A percentile compares a stretch with the other conserved stretches of the same genome.
These are phyloP conservation scores for Beverwykella pulmonaria DNA, from an alignment of 495 filamentous ascomycete species.

Conservation along the genomic window DNA sequence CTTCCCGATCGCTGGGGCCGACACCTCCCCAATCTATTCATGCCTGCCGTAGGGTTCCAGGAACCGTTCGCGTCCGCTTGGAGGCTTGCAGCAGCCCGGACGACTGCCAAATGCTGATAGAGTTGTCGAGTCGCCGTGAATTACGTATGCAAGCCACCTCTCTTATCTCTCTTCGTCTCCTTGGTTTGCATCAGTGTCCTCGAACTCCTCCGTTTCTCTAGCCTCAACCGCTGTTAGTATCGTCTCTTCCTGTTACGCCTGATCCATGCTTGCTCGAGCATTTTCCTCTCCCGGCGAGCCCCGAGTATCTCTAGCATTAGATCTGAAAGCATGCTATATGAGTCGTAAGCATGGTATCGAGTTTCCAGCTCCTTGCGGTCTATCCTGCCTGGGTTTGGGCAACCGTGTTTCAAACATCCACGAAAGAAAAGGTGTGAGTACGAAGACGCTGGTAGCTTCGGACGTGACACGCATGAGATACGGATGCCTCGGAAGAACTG, in stretches of 20 bases:
- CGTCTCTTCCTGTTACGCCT: neutral
- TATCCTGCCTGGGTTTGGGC: neutral
- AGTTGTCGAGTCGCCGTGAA: neutral
- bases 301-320: neutral
- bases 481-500: neutral
- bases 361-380: neutral
- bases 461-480: neutral
- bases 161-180: neutral
- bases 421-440: neutral
- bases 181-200: neutral
- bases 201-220: neutral
- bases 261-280: neutral
- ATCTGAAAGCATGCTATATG: neutral
- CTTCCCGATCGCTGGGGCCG: neutral
- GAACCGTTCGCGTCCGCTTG: neutral
- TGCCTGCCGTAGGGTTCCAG: neutral
- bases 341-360: neutral
- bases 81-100: neutral
- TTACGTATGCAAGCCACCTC: neutral
- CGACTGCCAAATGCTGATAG: neutral
- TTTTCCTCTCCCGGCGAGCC: neutral
- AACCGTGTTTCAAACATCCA: neutral
- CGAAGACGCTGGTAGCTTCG: conserved; percentile 14
- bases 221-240: neutral
- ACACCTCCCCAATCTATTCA: neutral